phyloP scores from a whole-genome alignment of 768 basidiomycete genomes.

The Russula olivacea region DNA sequence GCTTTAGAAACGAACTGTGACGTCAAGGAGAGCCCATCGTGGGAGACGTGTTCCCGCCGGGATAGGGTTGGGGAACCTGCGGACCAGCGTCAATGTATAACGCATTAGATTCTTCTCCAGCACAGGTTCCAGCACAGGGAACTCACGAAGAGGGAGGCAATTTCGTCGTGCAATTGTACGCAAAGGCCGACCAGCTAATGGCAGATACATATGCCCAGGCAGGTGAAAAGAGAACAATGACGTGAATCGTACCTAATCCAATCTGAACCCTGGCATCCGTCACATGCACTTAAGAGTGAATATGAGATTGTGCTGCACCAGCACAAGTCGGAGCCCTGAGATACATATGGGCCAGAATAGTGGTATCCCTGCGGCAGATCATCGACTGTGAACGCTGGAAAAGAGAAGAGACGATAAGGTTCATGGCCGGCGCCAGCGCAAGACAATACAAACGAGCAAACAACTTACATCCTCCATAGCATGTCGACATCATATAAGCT shows the following conservation, averaged over 20 bases:
- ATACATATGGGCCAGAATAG: background rate
- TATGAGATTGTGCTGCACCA: background rate
- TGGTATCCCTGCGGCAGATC: background rate
- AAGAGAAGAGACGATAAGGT: background rate
- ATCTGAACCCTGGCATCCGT: background rate
- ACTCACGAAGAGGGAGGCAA: background rate
- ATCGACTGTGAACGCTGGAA: background rate
- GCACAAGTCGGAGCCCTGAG: background rate
- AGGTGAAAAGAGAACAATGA: background rate
- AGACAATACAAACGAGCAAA: background rate
- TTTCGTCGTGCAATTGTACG: background rate
- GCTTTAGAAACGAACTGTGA: background rate
- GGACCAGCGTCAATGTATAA: background rate
- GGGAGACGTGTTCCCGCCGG: background rate
- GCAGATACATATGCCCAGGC: background rate
- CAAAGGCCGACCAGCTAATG: background rate
- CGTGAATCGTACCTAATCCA: constrained; percentile 3
- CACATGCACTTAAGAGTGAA: constrained; percentile 6
- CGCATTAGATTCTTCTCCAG: background rate
- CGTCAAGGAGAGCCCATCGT: background rate
- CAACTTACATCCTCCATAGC: background rate
- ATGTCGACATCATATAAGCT: background rate
- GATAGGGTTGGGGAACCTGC: constrained; percentile 5
- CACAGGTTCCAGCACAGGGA: background rate
- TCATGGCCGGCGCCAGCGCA: no score